Evolutionary conservation across 2,329 filamentous ascomycete species (phyloP).

Genomic region (Sporothrix pseudoabietina): DNA sequence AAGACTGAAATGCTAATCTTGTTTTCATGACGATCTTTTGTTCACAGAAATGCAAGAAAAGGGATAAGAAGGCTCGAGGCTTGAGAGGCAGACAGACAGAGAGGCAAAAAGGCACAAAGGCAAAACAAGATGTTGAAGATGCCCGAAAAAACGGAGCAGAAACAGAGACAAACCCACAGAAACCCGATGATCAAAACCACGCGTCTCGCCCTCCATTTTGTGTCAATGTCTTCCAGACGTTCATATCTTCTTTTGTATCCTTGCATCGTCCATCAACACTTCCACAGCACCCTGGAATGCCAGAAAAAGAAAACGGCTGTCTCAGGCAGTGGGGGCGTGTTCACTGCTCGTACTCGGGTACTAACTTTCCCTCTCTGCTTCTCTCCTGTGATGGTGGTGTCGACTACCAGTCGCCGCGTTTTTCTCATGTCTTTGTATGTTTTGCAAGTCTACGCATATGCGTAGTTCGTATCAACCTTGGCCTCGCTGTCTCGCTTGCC

Average conservation of each 20-base stretch:
- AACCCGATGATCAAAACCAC: constrained; percentile 1
- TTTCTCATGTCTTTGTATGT: not conserved
- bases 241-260: not conserved
- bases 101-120: not conserved
- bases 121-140: not conserved
- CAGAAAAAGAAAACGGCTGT: constrained; percentile 3
- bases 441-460: not conserved
- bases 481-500: not conserved
- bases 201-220: not conserved
- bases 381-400: not conserved
- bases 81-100: not conserved
- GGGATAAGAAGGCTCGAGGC: too few species aligned
- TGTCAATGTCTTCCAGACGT: not conserved
- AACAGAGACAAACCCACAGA: not conserved
- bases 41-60: not conserved
- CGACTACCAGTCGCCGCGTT: not conserved
- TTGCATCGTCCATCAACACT: not conserved
- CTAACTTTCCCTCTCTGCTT: not conserved
- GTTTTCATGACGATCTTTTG: not conserved
- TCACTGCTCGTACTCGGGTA: not conserved
- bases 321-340: not conserved
- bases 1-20: constrained; percentile 9
- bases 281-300: not conserved
- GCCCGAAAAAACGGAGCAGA: not conserved
- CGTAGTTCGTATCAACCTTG: too few species aligned